A percentile compares a stretch with the other conserved stretches of the same genome.
phyloP scores from a whole-genome alignment of 352 stramenopile genomes.

The Phytophthora hybrid region DNA sequence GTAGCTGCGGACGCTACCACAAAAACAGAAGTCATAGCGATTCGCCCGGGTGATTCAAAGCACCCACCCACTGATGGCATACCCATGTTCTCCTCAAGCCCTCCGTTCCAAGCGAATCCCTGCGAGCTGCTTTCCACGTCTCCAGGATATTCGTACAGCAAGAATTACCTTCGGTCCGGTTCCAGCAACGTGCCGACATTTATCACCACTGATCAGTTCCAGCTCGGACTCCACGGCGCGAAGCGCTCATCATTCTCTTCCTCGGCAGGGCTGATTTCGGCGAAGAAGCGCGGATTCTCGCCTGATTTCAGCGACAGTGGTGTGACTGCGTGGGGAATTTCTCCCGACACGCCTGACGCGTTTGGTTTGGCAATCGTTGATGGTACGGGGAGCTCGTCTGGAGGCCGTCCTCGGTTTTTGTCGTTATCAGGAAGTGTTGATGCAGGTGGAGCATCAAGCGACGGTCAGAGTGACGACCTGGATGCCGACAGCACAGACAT shows the following conservation, averaged over 20 bases:
- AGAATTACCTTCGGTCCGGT: constrained; percentile 61
- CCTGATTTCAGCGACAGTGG: constrained; percentile 70
- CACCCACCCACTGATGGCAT: constrained; percentile 26
- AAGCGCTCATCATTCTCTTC: constrained; percentile 30
- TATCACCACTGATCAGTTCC: constrained; percentile 62
- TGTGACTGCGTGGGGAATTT: constrained; percentile 70
- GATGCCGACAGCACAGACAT: constrained; percentile 43
- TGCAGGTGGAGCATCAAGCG: neutral
- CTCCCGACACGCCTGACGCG: constrained; percentile 67
- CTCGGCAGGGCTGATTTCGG: constrained; percentile 28
- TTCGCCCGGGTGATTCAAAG: constrained; percentile 3
- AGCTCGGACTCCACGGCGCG: constrained; percentile 36
- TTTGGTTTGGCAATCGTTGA: constrained; percentile 67
- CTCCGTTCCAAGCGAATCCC: constrained; percentile 74
- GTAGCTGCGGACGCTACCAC: neutral
- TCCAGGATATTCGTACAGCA: constrained; percentile 78
- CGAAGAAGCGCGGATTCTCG: constrained; percentile 60
- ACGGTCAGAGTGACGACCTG: constrained; percentile 26
- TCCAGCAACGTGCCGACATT: constrained; percentile 62
- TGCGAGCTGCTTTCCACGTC: constrained; percentile 77
- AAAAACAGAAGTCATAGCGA: constrained; percentile 31
- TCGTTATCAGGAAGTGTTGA: constrained; percentile 40
- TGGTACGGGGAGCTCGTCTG: constrained; percentile 25
- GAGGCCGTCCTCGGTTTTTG: constrained; percentile 52
- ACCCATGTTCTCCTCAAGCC: constrained; percentile 54